Evolutionary conservation across 345 rosid species (phyloP).

Genomic region (Linum trigynum): DNA sequence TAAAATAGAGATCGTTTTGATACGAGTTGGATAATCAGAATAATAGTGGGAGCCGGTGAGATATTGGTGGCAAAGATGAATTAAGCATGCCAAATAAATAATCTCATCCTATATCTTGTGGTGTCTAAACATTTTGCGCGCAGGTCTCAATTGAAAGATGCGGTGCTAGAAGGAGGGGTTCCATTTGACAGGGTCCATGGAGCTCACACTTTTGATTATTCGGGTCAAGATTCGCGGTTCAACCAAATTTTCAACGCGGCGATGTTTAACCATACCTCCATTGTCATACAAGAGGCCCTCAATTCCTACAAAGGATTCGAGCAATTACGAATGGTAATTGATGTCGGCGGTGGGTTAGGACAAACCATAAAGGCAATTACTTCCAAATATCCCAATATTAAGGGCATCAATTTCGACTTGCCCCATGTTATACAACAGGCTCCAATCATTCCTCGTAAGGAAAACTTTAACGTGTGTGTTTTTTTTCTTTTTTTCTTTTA

Average conservation of each 20-base stretch:
- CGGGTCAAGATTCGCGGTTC: constrained; percentile 23
- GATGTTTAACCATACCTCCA: constrained; percentile 20
- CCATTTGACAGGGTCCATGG: constrained; percentile 29
- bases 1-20: too few species aligned
- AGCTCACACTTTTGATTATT: constrained; percentile 19
- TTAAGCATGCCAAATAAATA: too few species aligned
- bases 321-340: constrained; percentile 19
- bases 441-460: constrained; percentile 24
- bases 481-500: too few species aligned
- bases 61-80: too few species aligned
- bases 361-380: constrained; percentile 18
- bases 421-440: constrained; percentile 28
- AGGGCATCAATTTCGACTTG: constrained; percentile 33
- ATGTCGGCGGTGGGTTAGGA: constrained; percentile 35
- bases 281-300: constrained; percentile 22
- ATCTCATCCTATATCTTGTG: too few species aligned
- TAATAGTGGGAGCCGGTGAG: too few species aligned
- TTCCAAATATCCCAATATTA: constrained; percentile 26
- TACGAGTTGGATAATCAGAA: too few species aligned
- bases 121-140: too few species aligned
- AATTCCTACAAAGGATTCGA: constrained; percentile 31
- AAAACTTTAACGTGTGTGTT: too few species aligned
- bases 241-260: constrained; percentile 19
- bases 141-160: constrained; percentile 28
- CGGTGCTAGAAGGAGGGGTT: constrained; percentile 26